Evolutionary conservation across 78 protist genomes (phyloP), one percentile per base, ranked within the genome.

Genomic region (Planoprotostelium fungivorum): DNA sequence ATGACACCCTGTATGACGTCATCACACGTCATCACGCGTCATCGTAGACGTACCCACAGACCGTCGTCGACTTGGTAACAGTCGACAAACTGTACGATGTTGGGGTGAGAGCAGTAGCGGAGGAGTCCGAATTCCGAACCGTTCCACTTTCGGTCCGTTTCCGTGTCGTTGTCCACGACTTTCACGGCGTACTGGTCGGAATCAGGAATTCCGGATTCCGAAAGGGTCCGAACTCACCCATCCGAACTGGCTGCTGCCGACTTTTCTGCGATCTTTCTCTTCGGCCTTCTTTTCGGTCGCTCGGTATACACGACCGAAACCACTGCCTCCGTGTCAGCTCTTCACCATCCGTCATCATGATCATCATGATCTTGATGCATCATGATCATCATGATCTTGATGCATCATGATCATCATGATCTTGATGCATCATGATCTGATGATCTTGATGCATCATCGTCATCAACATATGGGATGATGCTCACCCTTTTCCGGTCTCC

Each of bases 91-190:
- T 88, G 87, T 23, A 88, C 94, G 37, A 93, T 90, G 35, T 93
- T 93, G 36, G 95, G 95, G 36, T 93, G 95, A 5, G 37, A 38
- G 36, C 92, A 93, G 39, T 87, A 63, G 25, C 87, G 83, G 35
- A 93, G 9, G 29, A 93, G 86, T 0, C 94, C 93, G 73, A 93
- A 89, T n/a, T 93, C 95, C 34, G 38, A 86, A 0, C 89, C 90
- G 63, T 93, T 93, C 92, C 37, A 85, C 88, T 90, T 84, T 91
- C 83, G 36, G 39, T 93, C 34, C 88, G 93, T 34, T 39, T 63
- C 0, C 34, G 63, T 0, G 91, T 51, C 16, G 73, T 51, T 51
- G 5, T 5, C 73, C 5, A 51, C 31, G 5, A 51, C 16, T 16
- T 51, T 51, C 5, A 51, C 16, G 73, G 73, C 73, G 16, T 51